Evolutionary conservation across 306 rosid species (phyloP).

Genomic region (Castanea mollissima): DNA sequence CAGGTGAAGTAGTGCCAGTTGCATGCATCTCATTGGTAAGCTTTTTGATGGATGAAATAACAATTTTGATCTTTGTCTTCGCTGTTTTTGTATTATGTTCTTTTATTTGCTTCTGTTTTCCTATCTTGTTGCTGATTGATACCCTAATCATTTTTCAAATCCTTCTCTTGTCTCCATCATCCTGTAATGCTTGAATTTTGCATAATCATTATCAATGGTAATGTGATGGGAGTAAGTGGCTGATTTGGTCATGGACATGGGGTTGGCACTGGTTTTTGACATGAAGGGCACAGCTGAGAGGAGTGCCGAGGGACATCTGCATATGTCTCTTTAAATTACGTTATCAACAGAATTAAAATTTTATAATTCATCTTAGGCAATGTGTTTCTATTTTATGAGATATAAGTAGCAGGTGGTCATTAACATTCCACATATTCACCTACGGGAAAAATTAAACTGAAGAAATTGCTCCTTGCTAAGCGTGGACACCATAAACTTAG

Average conservation of each 20-base stretch:
- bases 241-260: neutral
- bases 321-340: neutral
- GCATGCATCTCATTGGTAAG: constrained; percentile 90
- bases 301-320: neutral
- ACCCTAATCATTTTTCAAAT: neutral
- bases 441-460: neutral
- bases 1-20: constrained; percentile 58
- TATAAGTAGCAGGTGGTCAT: neutral
- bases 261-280: neutral
- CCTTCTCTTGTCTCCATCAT: neutral
- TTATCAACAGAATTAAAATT: neutral
- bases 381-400: neutral
- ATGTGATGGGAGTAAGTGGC: neutral
- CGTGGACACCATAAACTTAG: no score
- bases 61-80: neutral
- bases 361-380: neutral
- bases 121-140: neutral
- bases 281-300: neutral
- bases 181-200: neutral
- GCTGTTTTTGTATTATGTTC: neutral
- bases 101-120: neutral
- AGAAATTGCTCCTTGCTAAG: neutral
- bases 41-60: constrained; percentile 12
- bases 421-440: neutral
- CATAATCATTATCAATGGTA: neutral